These are phyloP conservation scores for Lachancea lanzarotensis DNA, from an alignment of 805 yeast species.

Conservation along the genomic window DNA sequence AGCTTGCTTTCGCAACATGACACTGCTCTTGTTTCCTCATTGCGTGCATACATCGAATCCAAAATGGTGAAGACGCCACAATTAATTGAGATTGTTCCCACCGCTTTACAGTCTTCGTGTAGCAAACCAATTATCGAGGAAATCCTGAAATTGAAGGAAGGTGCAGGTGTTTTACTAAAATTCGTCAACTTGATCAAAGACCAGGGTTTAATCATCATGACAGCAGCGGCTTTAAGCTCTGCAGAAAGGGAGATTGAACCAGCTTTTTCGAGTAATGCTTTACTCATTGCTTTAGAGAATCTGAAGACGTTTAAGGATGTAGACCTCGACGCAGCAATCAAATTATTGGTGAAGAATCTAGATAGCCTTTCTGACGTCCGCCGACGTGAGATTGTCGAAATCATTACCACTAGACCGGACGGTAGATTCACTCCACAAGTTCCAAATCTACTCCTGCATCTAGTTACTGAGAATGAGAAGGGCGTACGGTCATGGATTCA, in stretches of 20 bases:
- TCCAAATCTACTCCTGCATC: slow-evolving; percentile 20
- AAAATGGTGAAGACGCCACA: background rate
- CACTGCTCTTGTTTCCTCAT: background rate
- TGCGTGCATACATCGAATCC: background rate
- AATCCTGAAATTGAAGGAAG: slow-evolving; percentile 7
- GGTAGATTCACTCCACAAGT: slow-evolving; percentile 31
- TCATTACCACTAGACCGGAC: slow-evolving; percentile 20
- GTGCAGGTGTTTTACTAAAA: slow-evolving; percentile 9
- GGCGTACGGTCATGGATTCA: slow-evolving; percentile 44
- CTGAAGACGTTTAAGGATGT: slow-evolving; percentile 2
- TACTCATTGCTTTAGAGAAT: slow-evolving; percentile 8
- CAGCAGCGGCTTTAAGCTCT: slow-evolving; percentile 12
- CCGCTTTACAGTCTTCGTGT: slow-evolving; percentile 3
- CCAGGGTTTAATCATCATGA: slow-evolving; percentile 22
- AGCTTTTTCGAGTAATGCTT: slow-evolving; percentile 14
- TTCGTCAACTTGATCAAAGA: slow-evolving; percentile 8
- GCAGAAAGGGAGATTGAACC: slow-evolving; percentile 5
- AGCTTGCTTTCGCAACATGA: background rate
- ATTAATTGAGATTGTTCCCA: slow-evolving; percentile 6
- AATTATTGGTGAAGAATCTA: slow-evolving; percentile 10
- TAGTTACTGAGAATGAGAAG: slow-evolving; percentile 14
- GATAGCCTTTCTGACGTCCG: slow-evolving; percentile 19
- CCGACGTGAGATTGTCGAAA: slow-evolving; percentile 20
- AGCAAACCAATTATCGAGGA: slow-evolving; percentile 9
- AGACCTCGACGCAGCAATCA: slow-evolving; percentile 11